Evolutionary conservation across 192 early-diverging fungal species (phyloP), one percentile per base, ranked within the genome.

Genomic region (Phycomyces blakesleeanus): DNA sequence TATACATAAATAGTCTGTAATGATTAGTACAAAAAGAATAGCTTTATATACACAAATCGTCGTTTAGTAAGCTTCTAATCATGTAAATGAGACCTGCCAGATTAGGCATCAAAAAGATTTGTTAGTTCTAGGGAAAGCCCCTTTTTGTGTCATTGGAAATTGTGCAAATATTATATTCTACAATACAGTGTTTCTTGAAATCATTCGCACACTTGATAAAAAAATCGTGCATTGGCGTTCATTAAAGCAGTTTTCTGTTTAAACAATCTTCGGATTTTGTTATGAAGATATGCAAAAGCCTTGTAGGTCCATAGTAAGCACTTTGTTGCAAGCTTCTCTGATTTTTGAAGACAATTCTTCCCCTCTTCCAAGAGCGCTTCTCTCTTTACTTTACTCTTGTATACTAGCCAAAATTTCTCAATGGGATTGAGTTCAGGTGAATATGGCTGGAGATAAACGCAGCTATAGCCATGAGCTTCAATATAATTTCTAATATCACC

Each of bases 381-480:
- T 60, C 59, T 11, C 47, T 60, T 60, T 10, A 60, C 12, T 49
- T 60, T 60, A 24, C 47, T 60, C 26, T 60, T 60, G 15, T 20
- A 44, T 3, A 50, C 59, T 22, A 52, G 60, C 69, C 69, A 65
- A 24, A 60, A 61, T 20, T 71, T 21, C 39, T 61, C 69, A 25
- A 60, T 64, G 2, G 69, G 68, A 26, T 64, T 71, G 1, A 71
- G 52, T 26, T 61, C 60, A 34, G 57, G 50, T 2, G 62, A 71
- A 25, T 60, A 63, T 1, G 62, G 57, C 12, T 61, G 68, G 25
- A 60, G 57, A 27, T 61, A 66, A 8, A 66, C 29, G 37, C 59
- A 62, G 0, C 51, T 21, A 27, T 66, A 53, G 11, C 70, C 64
- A 2, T 37, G 53, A 2, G 22, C 5, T 18, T 61, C 34, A n/a